These are phyloP conservation scores for Chalara sp. DNA, from an alignment of 2,329 filamentous ascomycete species.

Conservation along the genomic window DNA sequence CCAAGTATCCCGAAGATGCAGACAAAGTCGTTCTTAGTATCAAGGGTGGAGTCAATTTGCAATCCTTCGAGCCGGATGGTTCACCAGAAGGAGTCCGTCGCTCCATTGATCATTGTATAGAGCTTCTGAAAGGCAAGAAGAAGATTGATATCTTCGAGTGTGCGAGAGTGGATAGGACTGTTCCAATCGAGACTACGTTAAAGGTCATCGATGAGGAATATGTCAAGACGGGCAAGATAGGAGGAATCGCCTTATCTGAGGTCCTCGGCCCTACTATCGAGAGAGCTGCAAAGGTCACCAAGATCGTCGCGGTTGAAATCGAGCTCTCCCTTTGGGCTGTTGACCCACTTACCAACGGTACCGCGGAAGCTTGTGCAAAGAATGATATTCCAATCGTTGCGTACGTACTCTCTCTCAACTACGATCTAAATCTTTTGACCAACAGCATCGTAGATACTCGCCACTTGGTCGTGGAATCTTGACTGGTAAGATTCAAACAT, in stretches of 20 bases:
- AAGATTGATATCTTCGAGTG: slow-evolving; percentile 37
- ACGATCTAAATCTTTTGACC: slow-evolving; percentile 4
- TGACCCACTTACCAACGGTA: slow-evolving; percentile 31
- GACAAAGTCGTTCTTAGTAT: slow-evolving; percentile 54
- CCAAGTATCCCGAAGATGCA: slow-evolving; percentile 56
- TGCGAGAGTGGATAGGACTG: slow-evolving; percentile 39
- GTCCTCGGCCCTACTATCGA: slow-evolving; percentile 35
- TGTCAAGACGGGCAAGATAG: slow-evolving; percentile 36
- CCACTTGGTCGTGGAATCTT: slow-evolving; percentile 59
- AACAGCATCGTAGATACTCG: slow-evolving; percentile 43
- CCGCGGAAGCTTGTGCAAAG: slow-evolving; percentile 47
- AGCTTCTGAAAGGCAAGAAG: slow-evolving; percentile 39
- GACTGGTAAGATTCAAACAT: slow-evolving; percentile 42
- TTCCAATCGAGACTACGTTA: slow-evolving; percentile 33
- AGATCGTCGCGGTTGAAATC: slow-evolving; percentile 39
- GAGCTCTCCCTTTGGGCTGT: slow-evolving; percentile 36
- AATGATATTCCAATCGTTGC: slow-evolving; percentile 63
- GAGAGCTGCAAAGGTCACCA: slow-evolving; percentile 30
- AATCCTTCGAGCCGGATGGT: slow-evolving; percentile 37
- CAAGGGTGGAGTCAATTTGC: slow-evolving; percentile 46
- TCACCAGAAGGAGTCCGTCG: slow-evolving; percentile 46
- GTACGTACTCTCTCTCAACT: slow-evolving; percentile 13
- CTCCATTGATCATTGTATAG: slow-evolving; percentile 51
- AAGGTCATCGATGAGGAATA: slow-evolving; percentile 27
- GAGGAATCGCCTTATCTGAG: slow-evolving; percentile 37